phyloP scores from a whole-genome alignment of 495 filamentous ascomycete species.

The Penicillium tannophilum region DNA sequence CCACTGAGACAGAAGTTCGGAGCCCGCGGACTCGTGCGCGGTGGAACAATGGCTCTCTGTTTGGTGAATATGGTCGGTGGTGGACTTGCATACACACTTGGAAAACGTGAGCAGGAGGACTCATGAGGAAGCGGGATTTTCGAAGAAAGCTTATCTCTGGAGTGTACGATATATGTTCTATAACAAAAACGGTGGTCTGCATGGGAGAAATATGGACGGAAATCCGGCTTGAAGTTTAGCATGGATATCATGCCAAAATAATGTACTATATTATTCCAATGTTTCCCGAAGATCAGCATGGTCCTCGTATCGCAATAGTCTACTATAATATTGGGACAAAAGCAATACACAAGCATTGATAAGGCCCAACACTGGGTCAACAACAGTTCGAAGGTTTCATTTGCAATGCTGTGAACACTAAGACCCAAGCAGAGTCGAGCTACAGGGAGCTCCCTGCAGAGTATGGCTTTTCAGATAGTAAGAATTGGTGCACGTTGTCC shows the following conservation, averaged over 20 bases:
- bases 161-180: conserved; percentile 25
- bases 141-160: background rate
- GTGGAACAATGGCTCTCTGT: conserved; percentile 70
- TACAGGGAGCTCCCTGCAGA: conserved; percentile 9
- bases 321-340: background rate
- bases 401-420: background rate
- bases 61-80: conserved; percentile 69
- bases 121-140: background rate
- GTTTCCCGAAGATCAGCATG: background rate
- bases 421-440: background rate
- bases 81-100: conserved; percentile 70
- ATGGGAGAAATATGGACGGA: background rate
- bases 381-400: background rate
- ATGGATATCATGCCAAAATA: background rate
- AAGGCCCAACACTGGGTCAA: no score
- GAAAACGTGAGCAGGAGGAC: conserved; percentile 52
- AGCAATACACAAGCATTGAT: conserved; percentile 1
- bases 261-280: background rate
- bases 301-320: background rate
- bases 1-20: conserved; percentile 63
- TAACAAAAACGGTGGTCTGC: background rate
- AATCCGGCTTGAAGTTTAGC: no score
- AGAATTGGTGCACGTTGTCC: conserved; percentile 61
- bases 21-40: conserved; percentile 68
- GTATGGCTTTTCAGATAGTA: conserved; percentile 44